Conservation (phyloP, 1,284 basidiomycete genomes). For the Cutaneotrichosporon cutaneum region DNA sequence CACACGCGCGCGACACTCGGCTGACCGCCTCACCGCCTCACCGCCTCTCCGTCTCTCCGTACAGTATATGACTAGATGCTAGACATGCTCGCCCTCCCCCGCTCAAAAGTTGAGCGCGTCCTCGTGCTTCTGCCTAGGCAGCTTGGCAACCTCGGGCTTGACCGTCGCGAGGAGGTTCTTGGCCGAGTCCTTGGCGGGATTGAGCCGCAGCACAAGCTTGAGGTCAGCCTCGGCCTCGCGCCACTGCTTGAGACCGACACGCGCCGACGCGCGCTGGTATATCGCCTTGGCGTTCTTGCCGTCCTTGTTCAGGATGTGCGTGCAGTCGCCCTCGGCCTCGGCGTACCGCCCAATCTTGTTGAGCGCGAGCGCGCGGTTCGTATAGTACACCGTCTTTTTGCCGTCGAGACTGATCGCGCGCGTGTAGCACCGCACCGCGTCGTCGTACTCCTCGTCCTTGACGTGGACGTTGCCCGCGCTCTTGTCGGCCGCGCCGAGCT, state of each 20-base stretch:
- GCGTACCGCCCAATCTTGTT: slow-evolving; percentile 47
- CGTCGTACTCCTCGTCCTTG: slow-evolving; percentile 36
- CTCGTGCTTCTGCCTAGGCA: slow-evolving; percentile 37
- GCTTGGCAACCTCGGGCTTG: slow-evolving; percentile 35
- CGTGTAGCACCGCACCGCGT: slow-evolving; percentile 49
- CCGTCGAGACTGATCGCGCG: slow-evolving; percentile 52
- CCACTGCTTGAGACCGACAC: slow-evolving; percentile 43
- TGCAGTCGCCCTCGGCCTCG: slow-evolving; percentile 49
- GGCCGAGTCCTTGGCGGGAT: slow-evolving; percentile 43
- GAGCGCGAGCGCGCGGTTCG: slow-evolving; percentile 52
- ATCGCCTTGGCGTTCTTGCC: slow-evolving; percentile 52
- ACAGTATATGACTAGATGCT: no score
- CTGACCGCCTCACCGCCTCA: background rate
- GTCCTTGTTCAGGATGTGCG: slow-evolving; percentile 44
- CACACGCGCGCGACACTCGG: background rate
- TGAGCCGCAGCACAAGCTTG: slow-evolving; percentile 38
- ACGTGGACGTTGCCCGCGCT: slow-evolving; percentile 49
- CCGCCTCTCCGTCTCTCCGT: background rate
- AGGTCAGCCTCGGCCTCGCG: slow-evolving; percentile 50
- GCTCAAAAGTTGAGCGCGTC: slow-evolving; percentile 42
- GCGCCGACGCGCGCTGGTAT: slow-evolving; percentile 50
- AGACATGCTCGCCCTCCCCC: background rate
- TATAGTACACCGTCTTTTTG: slow-evolving; percentile 53
- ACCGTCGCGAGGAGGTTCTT: slow-evolving; percentile 39
- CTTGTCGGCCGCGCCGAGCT: slow-evolving; percentile 51